Evolutionary conservation across 2,329 filamentous ascomycete species (phyloP), one percentile per base, ranked within the genome.

Genomic region (Mycogone perniciosa): DNA sequence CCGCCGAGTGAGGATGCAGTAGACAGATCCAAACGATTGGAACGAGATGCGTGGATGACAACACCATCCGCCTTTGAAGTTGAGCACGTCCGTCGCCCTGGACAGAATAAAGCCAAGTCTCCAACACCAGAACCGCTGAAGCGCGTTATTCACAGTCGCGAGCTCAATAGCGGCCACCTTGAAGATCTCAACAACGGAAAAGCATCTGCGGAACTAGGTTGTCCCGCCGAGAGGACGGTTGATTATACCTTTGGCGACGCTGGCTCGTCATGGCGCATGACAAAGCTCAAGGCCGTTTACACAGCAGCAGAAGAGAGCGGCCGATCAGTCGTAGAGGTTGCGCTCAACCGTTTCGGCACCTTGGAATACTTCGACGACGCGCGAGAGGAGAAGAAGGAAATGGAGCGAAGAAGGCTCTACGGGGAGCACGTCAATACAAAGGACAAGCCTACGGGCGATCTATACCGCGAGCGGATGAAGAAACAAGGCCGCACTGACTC

Each of bases 211-310:
- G 26, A 7, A 6, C 10, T 20, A 3, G 29, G 44, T 35, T 35
- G 30, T 6, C 70, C 81, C 41, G 75, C 82, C 48, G 79, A 87
- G 50, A 58, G 64, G 29, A 61, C 54, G 0, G 81, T 95, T 7
- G 75, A 81, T 52, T 99, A 97, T 64, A 88, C 74, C 0, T 95
- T 99, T 67, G 93, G 95, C 13, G 93, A 99, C 65, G 72, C 81
- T 6, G 92, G 93, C 0, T 92, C 91, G 10, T 82, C 89, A 60
- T 99, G 95, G 93, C 85, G 95, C 45, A 96, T 99, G 91, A 95
- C 86, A 5, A 96, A 91, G 67, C 80, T 99, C 31, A 90, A 87
- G 57, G 86, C 84, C 8, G 88, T 96, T 2, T 96, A 95, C 66
- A 80, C 81, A 29, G 79, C 85, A 48, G 89, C 90, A 0, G 78